Evolutionary conservation across 306 rosid species (phyloP), one percentile per base, ranked within the genome.

Genomic region (Vigna unguiculata): DNA sequence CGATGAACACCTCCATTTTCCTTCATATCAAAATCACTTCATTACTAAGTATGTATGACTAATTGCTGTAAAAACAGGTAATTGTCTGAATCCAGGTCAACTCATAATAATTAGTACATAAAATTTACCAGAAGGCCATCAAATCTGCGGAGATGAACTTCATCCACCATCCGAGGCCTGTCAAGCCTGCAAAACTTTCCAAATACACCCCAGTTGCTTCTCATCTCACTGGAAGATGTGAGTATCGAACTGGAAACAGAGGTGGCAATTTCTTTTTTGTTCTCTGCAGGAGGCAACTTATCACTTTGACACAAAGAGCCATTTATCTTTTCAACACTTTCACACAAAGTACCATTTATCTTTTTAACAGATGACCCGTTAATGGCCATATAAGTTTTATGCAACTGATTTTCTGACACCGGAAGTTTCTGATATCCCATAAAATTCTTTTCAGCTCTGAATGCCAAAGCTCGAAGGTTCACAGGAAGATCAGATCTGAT

Each of bases 1-100:
- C 93, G 98, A 87, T 93, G 98, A 40, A 90, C 96, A 2, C 96
- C 98, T 82, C 98, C 96, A 60, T 93, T 86, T 90, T 93, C 96
- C 96, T 93, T 90, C 89, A 82, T 43, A 61, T 61, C 61, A 83
- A 81, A 87, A 77, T 51, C 38, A 83, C 69, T 73, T 68, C 49
- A 61, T 80, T 69, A 70, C 74, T 54, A 77, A 74, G 51, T 51
- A 77, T 71, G 52, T 52, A 9, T 30, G 36, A 52, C 46, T 4
- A 12, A 12, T 43, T 43, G 3, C 16, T 41, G 41, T 21, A 52
- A 47, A 30, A 70, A 47, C 20, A 67, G 72, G 9, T 30, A 47
- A 68, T 32, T 10, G 46, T 46, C 43, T 25, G 71, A 69, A 67
- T 49, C 36, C 41, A 64, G 67, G 66, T 36, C 61, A 80, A 51